These are phyloP conservation scores for Aspergillus luchuensis DNA, from an alignment of 2,329 filamentous ascomycete species.

Conservation along the genomic window DNA sequence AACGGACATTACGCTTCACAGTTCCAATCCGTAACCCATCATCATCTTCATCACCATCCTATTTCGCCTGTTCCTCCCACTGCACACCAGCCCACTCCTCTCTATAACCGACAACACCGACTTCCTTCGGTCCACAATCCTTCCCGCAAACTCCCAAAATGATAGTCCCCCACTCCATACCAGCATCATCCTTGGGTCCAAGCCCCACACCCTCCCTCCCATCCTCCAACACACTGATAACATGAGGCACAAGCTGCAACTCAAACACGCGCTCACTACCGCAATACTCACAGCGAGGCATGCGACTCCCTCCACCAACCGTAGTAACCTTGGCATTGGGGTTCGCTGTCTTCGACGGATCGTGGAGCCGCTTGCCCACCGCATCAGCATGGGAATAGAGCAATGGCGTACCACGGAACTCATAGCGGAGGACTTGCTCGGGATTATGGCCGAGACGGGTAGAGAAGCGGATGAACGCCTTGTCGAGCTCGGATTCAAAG, in stretches of 20 bases:
- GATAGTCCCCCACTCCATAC: conserved; percentile 98
- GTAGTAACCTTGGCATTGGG: conserved; percentile 31
- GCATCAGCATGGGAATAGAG: conserved; percentile 78
- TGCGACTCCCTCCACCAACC: conserved; percentile 40
- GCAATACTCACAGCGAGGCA: conserved; percentile 78
- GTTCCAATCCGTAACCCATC: neutral
- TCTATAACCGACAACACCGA: conserved; percentile 71
- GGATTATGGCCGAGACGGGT: conserved; percentile 77
- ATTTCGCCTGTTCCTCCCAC: conserved; percentile 72
- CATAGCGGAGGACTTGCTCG: conserved; percentile 79
- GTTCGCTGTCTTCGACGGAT: conserved; percentile 16
- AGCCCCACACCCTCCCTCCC: conserved; percentile 63
- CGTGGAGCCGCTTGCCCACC: conserved; percentile 66
- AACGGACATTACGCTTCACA: conserved; percentile 7
- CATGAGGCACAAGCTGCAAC: conserved; percentile 86
- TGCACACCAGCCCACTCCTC: conserved; percentile 99
- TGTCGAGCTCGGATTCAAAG: conserved; percentile 75
- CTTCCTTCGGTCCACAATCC: conserved; percentile 69
- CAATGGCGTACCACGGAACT: conserved; percentile 71
- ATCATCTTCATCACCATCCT: neutral
- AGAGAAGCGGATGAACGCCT: conserved; percentile 77
- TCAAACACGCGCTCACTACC: conserved; percentile 78
- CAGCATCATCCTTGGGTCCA: conserved; percentile 60
- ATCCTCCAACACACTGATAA: conserved; percentile 83
- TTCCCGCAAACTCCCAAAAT: conserved; percentile 79